Percentiles rank a stretch among this genome's conserved stretches.
These are phyloP conservation scores for Penicillium fimorum DNA, from an alignment of 495 filamentous ascomycete genomes.

Conservation along the genomic window DNA sequence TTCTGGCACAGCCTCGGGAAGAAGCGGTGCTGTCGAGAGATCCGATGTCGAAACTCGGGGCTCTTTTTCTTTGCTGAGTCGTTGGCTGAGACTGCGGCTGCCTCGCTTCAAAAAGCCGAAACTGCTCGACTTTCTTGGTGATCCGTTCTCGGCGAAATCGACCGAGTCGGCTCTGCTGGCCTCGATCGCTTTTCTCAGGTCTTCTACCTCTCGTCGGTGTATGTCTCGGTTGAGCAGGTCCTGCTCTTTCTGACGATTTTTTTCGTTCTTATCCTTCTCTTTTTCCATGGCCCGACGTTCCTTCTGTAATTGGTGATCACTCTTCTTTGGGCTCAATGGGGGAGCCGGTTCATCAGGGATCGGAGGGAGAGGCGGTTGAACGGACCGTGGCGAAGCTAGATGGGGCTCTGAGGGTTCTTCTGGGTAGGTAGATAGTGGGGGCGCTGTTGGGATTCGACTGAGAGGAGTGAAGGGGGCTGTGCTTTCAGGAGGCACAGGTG, in stretches of 20 bases:
- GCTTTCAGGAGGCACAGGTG: conserved; percentile 43
- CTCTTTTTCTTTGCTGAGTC: conserved; percentile 39
- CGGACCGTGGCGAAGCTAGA: conserved; percentile 14
- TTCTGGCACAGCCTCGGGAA: conserved; percentile 21
- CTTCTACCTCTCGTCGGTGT: conserved; percentile 55
- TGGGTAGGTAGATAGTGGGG: conserved; percentile 42
- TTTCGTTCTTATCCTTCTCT: conserved; percentile 61
- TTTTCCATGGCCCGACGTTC: conserved; percentile 66
- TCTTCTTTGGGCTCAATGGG: conserved; percentile 43
- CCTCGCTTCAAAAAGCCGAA: conserved; percentile 53
- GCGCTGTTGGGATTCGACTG: conserved; percentile 60
- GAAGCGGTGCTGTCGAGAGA: conserved; percentile 13
- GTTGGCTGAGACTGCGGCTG: conserved; percentile 61
- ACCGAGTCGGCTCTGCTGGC: conserved; percentile 47
- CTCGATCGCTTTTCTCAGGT: conserved; percentile 57
- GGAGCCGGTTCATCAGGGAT: conserved; percentile 35
- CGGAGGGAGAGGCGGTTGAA: conserved; percentile 36
- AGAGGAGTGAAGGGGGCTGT: conserved; percentile 53
- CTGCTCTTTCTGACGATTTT: conserved; percentile 63
- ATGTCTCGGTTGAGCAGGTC: conserved; percentile 49
- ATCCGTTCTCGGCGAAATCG: conserved; percentile 38
- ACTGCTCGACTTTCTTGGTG: conserved; percentile 39
- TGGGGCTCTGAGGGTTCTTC: conserved; percentile 32
- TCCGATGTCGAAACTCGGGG: conserved; percentile 35
- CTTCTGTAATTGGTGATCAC: conserved; percentile 50